phyloP scores from a whole-genome alignment of 352 stramenopile species.

The Pythium sp. region DNA sequence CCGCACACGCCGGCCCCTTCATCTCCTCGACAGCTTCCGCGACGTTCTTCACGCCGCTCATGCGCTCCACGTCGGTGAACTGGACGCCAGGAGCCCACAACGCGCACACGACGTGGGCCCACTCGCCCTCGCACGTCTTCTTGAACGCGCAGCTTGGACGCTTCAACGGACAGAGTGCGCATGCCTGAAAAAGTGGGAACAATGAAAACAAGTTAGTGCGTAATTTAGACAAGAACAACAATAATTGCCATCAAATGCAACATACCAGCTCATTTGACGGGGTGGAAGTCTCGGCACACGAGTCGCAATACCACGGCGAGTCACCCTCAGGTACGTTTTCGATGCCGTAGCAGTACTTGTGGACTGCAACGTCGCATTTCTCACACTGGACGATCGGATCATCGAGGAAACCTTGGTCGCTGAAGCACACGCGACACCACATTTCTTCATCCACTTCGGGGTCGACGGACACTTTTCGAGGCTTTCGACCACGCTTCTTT shows the following conservation, averaged over 20 bases:
- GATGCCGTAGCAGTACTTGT: slow-evolving; percentile 90
- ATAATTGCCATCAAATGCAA: background rate
- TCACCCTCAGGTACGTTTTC: slow-evolving; percentile 76
- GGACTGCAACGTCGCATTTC: slow-evolving; percentile 77
- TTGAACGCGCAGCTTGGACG: slow-evolving; percentile 75
- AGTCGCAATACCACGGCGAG: slow-evolving; percentile 84
- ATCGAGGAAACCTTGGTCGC: slow-evolving; percentile 82
- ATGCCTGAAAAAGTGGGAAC: slow-evolving; percentile 34
- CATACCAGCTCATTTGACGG: slow-evolving; percentile 50
- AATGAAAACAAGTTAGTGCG: background rate
- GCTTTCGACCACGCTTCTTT: slow-evolving; percentile 32
- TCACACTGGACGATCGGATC: slow-evolving; percentile 89
- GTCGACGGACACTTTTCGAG: slow-evolving; percentile 35
- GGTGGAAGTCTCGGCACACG: slow-evolving; percentile 45
- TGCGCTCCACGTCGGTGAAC: slow-evolving; percentile 82
- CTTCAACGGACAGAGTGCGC: slow-evolving; percentile 75
- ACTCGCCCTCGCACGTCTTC: slow-evolving; percentile 74
- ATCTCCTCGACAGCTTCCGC: slow-evolving; percentile 64
- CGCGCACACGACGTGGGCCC: slow-evolving; percentile 86
- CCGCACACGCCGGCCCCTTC: slow-evolving; percentile 47
- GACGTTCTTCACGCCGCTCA: slow-evolving; percentile 80
- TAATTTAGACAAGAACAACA: background rate
- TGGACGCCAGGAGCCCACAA: slow-evolving; percentile 83
- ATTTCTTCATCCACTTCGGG: slow-evolving; percentile 80
- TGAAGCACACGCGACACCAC: slow-evolving; percentile 89